A percentile compares a stretch with the other conserved stretches of the same genome.
Evolutionary conservation across 495 filamentous ascomycete genomes (phyloP).

Genomic region (Tuber brumale): DNA sequence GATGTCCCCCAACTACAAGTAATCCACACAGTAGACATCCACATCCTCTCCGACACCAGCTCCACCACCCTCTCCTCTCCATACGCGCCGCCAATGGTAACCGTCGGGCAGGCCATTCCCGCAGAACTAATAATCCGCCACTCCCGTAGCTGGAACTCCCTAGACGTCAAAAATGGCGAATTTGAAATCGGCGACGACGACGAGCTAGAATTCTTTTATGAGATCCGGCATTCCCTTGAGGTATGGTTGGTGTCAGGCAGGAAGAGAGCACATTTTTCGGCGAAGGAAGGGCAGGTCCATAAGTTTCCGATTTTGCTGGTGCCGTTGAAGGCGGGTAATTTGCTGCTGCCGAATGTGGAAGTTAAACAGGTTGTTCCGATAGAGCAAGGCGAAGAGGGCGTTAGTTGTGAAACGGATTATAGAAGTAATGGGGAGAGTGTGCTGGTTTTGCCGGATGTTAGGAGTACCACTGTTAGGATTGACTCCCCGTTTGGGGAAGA

Average conservation of each 20-base stretch:
- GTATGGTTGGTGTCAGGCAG: conserved; percentile 80
- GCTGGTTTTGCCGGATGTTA: conserved; percentile 66
- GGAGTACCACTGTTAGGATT: conserved; percentile 46
- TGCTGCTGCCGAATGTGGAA: conserved; percentile 71
- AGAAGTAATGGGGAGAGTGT: conserved; percentile 69
- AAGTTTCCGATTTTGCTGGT: conserved; percentile 60
- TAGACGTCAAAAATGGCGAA: conserved; percentile 20
- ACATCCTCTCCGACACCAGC: conserved; percentile 45
- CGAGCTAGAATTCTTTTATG: conserved; percentile 72
- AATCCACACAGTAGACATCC: conserved; percentile 74
- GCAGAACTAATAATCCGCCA: conserved; percentile 66
- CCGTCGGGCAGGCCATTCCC: conserved; percentile 45
- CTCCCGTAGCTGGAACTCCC: conserved; percentile 69
- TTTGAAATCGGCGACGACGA: conserved; percentile 31
- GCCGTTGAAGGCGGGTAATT: conserved; percentile 67
- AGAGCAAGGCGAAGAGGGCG: conserved; percentile 30
- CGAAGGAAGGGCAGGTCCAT: conserved; percentile 49
- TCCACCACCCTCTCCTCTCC: conserved; percentile 41
- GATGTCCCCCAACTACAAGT: conserved; percentile 81
- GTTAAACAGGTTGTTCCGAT: conserved; percentile 49
- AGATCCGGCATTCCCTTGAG: conserved; percentile 67
- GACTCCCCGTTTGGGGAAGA: conserved; percentile 33
- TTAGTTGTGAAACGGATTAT: conserved; percentile 68
- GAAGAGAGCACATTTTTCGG: conserved; percentile 68
- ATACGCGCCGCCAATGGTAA: conserved; percentile 38